Base-by-base conservation (phyloP, 1,139 yeast species). In the Kurtzmaniella quercitrusa region DNA sequence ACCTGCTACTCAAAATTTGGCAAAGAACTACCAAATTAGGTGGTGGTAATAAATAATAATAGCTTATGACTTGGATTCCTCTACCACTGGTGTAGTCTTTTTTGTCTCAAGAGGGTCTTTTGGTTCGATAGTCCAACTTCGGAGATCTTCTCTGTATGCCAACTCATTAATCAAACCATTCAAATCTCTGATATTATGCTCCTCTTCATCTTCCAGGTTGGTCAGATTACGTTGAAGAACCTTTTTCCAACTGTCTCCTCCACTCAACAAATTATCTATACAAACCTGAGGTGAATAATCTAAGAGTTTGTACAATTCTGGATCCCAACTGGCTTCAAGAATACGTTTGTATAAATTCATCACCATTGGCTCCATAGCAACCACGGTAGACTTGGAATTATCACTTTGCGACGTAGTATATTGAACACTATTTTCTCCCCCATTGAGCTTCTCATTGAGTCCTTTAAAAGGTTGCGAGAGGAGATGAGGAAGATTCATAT, bases 251-350 rank as follows among this genome's bases (percentile, higher is more conserved):
- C 93, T 94, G 43, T 79, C 77, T 1, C 91, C 87, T 18, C 85
- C 87, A 40, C 63, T 61, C 48, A 89, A 77, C 2, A 91, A 85
- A 58, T 88, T 95, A 37, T 82, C 80, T 10, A 90, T 73, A 50
- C 93, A 80, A 45, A 81, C 85, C 41, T 77, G 77, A 0, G 96
- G 95, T 10, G 85, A 72, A 48, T 75, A 79, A 50, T 85, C 93
- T 42, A 87, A 80, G 14, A 73, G 53, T 2, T 59, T 54, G 43
- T 65, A 65, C 27, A 89, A 83, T 46, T 84, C 78, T 1, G 83
- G 80, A 54, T 85, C 90, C 95, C 96, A 89, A 0, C 87, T 77
- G 34, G 85, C 73, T 46, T 84, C 82, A 54, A 84, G 76, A 1
- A 89, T 78, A 51, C 77, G 78, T 47, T 80, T 77, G 53, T 84